Percentiles rank a stretch among this genome's conserved stretches.
phyloP scores from a whole-genome alignment of 345 rosid genomes.

The Garcia nutans region DNA sequence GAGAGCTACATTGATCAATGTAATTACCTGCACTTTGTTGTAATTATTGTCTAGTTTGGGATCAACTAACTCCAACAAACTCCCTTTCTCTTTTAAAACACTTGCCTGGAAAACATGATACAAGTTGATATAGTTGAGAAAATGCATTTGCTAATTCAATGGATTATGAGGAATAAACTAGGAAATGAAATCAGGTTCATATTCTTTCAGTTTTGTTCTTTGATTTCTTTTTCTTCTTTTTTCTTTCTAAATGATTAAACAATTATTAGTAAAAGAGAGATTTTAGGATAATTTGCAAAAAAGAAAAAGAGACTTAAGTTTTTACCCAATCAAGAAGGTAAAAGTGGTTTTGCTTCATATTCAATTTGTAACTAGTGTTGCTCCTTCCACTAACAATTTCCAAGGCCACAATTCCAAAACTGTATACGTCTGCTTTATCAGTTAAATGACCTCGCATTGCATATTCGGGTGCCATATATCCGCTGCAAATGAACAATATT shows the following conservation, averaged over 20 bases:
- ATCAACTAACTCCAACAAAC: constrained; percentile 40
- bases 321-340: constrained; percentile 21
- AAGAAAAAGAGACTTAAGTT: neutral
- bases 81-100: constrained; percentile 40
- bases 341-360: neutral
- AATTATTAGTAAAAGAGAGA: too few relatives aligned
- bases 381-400: constrained; percentile 20
- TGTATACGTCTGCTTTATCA: constrained; percentile 18
- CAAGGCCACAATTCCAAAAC: constrained; percentile 19
- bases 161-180: neutral
- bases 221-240: too few relatives aligned
- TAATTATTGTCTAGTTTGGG: constrained; percentile 39
- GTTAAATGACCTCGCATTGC: constrained; percentile 19
- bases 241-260: too few relatives aligned
- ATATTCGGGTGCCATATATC: constrained; percentile 25
- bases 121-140: neutral
- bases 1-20: constrained; percentile 47
- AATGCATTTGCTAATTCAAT: neutral
- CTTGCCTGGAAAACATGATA: constrained; percentile 31
- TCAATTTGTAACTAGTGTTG: constrained; percentile 1
- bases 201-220: too few relatives aligned
- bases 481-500: neutral
- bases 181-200: neutral
- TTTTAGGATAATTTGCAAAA: too few relatives aligned
- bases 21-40: constrained; percentile 44